These are phyloP conservation scores for Novakomyces olei DNA, from an alignment of 805 yeast genomes.

Conservation along the genomic window DNA sequence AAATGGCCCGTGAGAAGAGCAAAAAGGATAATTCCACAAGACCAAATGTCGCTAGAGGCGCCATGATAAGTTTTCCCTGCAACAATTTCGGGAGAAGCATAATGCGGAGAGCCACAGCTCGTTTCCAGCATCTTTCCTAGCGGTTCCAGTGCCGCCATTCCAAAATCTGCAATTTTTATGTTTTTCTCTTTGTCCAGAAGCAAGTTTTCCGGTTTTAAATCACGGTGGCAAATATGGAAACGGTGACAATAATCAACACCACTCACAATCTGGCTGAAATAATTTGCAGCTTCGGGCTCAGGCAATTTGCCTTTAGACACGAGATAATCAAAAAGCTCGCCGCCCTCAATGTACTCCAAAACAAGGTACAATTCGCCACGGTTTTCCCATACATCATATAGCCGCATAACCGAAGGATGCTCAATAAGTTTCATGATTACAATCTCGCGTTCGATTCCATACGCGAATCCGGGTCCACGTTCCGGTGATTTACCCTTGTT, in stretches of 20 bases:
- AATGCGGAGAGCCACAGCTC: slow-evolving; percentile 94
- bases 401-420: slow-evolving; percentile 79
- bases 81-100: slow-evolving; percentile 95
- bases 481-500: slow-evolving; percentile 6
- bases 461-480: slow-evolving; percentile 50
- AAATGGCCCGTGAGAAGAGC: slow-evolving; percentile 85
- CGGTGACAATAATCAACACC: slow-evolving; percentile 74
- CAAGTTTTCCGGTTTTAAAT: slow-evolving; percentile 52
- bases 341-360: slow-evolving; percentile 89
- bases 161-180: slow-evolving; percentile 93
- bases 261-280: slow-evolving; percentile 65
- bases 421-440: slow-evolving; percentile 89
- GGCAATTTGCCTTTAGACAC: slow-evolving; percentile 74
- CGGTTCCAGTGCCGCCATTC: slow-evolving; percentile 94
- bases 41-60: slow-evolving; percentile 94
- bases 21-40: slow-evolving; percentile 70
- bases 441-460: slow-evolving; percentile 92
- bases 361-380: slow-evolving; percentile 77
- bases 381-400: slow-evolving; percentile 97
- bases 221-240: slow-evolving; percentile 72
- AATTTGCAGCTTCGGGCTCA: slow-evolving; percentile 73
- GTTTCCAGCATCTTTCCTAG: slow-evolving; percentile 69
- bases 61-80: slow-evolving; percentile 92
- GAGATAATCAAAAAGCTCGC: slow-evolving; percentile 79
- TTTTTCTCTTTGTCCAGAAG: slow-evolving; percentile 59